Percentiles rank a stretch among this genome's conserved stretches.
Conservation (phyloP, 108 stramenopile genomes). For the Stephanodiscus triporus region DNA sequence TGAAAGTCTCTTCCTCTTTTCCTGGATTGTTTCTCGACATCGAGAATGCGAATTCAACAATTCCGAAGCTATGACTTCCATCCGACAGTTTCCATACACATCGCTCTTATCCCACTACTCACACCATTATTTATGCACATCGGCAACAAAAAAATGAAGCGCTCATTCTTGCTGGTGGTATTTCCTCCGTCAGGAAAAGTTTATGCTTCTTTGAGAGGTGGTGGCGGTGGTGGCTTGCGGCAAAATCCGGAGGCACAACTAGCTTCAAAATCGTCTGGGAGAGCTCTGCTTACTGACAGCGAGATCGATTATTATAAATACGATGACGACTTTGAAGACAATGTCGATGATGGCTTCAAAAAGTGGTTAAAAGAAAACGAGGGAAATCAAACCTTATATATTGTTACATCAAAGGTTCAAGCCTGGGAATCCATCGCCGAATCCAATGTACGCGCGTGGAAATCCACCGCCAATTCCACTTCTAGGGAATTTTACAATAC, state of each 20-base stretch:
- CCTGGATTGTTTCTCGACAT: no score
- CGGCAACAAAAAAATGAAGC: not conserved
- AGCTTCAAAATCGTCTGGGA: not conserved
- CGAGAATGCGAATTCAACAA: no score
- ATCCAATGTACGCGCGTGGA: not conserved
- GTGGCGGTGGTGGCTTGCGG: not conserved
- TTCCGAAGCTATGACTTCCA: no score
- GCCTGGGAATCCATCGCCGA: not conserved
- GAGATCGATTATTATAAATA: not conserved
- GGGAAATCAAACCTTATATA: not conserved
- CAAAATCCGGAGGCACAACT: not conserved
- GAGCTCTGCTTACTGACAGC: not conserved
- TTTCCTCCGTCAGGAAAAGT: not conserved
- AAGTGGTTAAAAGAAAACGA: not conserved
- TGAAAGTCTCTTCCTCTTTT: no score
- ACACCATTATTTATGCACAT: no score
- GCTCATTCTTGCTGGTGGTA: not conserved
- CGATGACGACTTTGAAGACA: not conserved
- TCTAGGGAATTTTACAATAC: constrained; percentile 33
- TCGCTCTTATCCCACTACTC: no score
- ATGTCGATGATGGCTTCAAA: not conserved
- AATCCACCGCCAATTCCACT: constrained; percentile 24
- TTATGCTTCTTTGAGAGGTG: not conserved
- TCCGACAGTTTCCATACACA: no score
- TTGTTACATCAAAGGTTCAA: not conserved